These are phyloP conservation scores for Penicillium riverlandense DNA, from an alignment of 495 filamentous ascomycete species.

Conservation along the genomic window DNA sequence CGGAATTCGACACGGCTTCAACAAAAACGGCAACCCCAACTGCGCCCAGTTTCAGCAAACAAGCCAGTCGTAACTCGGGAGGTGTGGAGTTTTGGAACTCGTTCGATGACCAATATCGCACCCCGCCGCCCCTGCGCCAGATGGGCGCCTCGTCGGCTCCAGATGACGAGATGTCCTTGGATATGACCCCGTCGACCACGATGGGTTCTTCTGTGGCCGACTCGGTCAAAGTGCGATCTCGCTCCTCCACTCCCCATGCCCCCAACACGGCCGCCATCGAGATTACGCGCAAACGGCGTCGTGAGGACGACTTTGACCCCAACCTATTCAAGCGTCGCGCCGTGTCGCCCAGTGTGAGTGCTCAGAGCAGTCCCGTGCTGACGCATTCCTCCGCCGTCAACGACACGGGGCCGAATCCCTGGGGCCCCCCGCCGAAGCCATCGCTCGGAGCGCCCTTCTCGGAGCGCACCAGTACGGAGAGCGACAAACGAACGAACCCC, in stretches of 20 bases:
- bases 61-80: slow-evolving; percentile 62
- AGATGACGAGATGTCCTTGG: slow-evolving; percentile 72
- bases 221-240: slow-evolving; percentile 31
- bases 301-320: slow-evolving; percentile 89
- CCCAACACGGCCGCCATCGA: slow-evolving; percentile 40
- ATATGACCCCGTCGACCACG: slow-evolving; percentile 57
- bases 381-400: slow-evolving; percentile 67
- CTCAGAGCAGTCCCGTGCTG: slow-evolving; percentile 82
- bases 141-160: slow-evolving; percentile 52
- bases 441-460: slow-evolving; percentile 42
- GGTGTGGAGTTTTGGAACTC: slow-evolving; percentile 76
- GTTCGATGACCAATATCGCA: slow-evolving; percentile 56
- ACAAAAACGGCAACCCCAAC: slow-evolving; percentile 33
- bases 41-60: slow-evolving; percentile 63
- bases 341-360: slow-evolving; percentile 87
- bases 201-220: slow-evolving; percentile 22
- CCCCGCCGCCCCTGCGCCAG: slow-evolving; percentile 54
- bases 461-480: slow-evolving; percentile 43
- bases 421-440: slow-evolving; percentile 64
- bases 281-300: slow-evolving; percentile 69
- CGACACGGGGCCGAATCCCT: slow-evolving; percentile 53
- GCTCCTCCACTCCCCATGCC: slow-evolving; percentile 45
- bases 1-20: slow-evolving; percentile 55
- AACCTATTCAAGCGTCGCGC: slow-evolving; percentile 87
- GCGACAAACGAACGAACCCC: slow-evolving; percentile 25